These are phyloP conservation scores for Hypsizygus ulmarius DNA, from an alignment of 1,284 basidiomycete genomes.

Conservation along the genomic window DNA sequence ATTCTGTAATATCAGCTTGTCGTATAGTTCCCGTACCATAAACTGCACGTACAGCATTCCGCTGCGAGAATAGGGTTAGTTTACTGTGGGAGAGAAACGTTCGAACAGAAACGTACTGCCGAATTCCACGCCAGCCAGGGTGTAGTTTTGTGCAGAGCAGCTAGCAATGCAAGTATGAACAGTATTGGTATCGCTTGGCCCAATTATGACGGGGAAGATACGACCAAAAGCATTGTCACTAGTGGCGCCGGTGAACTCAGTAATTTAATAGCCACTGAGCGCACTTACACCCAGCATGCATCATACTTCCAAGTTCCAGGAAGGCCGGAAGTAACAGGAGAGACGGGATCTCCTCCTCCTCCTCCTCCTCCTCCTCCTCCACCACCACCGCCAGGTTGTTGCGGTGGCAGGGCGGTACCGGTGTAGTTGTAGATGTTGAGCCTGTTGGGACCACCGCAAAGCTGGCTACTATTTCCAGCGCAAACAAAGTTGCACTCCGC, in stretches of 20 bases:
- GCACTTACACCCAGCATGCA: slow-evolving; percentile 58
- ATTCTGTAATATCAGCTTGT: slow-evolving; percentile 6
- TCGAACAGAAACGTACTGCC: slow-evolving; percentile 26
- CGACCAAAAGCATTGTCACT: slow-evolving; percentile 53
- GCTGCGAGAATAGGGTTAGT: slow-evolving; percentile 18
- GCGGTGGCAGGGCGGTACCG: slow-evolving; percentile 48
- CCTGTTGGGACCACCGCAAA: slow-evolving; percentile 65
- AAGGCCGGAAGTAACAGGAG: slow-evolving; percentile 48
- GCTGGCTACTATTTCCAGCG: slow-evolving; percentile 54
- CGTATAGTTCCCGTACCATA: neutral
- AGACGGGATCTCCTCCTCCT: slow-evolving; percentile 32
- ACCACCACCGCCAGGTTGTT: slow-evolving; percentile 34
- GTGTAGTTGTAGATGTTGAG: slow-evolving; percentile 65
- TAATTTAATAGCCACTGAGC: neutral
- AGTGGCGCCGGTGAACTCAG: neutral
- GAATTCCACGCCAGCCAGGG: slow-evolving; percentile 53
- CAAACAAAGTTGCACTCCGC: slow-evolving; percentile 65
- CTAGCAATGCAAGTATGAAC: slow-evolving; percentile 45
- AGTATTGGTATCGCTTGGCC: slow-evolving; percentile 35
- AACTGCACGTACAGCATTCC: slow-evolving; percentile 53
- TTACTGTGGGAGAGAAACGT: neutral
- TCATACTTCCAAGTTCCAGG: slow-evolving; percentile 49
- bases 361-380: slow-evolving; percentile 41
- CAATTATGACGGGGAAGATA: slow-evolving; percentile 36
- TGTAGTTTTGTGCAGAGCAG: slow-evolving; percentile 43